These are phyloP conservation scores for Solanum habrochaites DNA, from an alignment of 257 asterid genomes.

Conservation along the genomic window DNA sequence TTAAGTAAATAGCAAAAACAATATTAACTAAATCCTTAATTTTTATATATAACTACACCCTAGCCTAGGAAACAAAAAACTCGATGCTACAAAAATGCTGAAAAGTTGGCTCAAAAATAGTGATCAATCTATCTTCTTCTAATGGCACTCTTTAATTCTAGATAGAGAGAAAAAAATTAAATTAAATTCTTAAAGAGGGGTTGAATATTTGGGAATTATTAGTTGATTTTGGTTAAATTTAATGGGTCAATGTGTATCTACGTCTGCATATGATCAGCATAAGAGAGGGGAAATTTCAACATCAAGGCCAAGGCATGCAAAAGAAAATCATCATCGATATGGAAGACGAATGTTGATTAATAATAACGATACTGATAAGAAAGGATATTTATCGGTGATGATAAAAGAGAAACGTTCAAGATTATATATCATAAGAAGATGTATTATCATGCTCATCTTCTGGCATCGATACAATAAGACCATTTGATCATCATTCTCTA, in stretches of 20 bases:
- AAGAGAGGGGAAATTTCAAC: background rate
- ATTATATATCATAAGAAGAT: constrained; percentile 17
- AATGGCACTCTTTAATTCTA: background rate
- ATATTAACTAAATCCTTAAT: background rate
- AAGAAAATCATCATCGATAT: background rate
- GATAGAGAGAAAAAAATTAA: background rate
- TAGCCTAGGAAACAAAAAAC: too few species aligned
- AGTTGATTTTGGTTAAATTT: background rate
- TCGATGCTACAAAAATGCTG: background rate
- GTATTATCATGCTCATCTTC: constrained; percentile 18
- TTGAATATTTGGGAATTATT: background rate
- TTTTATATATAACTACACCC: background rate
- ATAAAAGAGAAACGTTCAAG: constrained; percentile 14
- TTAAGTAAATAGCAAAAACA: background rate
- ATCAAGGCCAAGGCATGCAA: background rate
- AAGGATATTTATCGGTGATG: background rate
- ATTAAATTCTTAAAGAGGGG: background rate
- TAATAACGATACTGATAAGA: background rate
- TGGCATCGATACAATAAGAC: constrained; percentile 12
- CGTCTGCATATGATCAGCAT: background rate
- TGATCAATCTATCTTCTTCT: background rate
- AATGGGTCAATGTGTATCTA: constrained; percentile 25
- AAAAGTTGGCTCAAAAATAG: background rate
- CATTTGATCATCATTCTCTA: background rate
- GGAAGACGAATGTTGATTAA: background rate